Base-by-base conservation (phyloP, 2,329 filamentous ascomycete species). In the Fusarium torulosum region DNA sequence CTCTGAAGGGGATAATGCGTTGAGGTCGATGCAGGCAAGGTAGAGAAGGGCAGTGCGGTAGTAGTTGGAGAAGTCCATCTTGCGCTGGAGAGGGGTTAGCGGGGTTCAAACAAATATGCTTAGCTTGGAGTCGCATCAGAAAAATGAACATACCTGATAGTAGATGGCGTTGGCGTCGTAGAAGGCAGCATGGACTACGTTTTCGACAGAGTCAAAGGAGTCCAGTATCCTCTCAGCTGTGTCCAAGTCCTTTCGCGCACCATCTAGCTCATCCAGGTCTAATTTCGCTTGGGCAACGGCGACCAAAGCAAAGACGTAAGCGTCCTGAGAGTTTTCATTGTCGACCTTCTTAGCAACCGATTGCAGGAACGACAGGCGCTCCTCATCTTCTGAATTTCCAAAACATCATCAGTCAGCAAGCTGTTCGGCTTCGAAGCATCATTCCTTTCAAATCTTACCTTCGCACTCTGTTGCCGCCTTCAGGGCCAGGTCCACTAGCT, bases 1-100 rank as follows among this genome's bases (percentile, higher is more conserved):
- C 79, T 99, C 94, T 54, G 86, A 84, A 53, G 88, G 82, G 42
- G 90, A 85, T 59, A 99, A 85, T 55, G 91, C 86, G 61, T 89
- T 85, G 68, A 97, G 82, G 74, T 97, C 91, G 76, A 99, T 92
- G 81, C 96, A 99, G 66, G 96, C 96, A 58, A 99, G 92, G 83
- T 97, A 99, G 72, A 98, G 91, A 50, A 99, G 92, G 69, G 96
- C 94, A 75, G 96, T 99, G 81, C 93, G 93, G 86, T 99, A 99
- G 85, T 97, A 99, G 65, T 92, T 90, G 67, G 94, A 94, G 77
- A 97, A 99, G 81, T 98, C 94, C 80, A 91, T 87, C 83, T 96
- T 94, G 72, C 90, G 79, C 81, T 83, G 31, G 29, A 42, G 49
- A 29, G 42, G 47, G 49, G 57, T 71, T 41, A 66, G 64, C 83